Base-by-base conservation (phyloP, 1,284 basidiomycete species). In the Coniferiporia weirii region DNA sequence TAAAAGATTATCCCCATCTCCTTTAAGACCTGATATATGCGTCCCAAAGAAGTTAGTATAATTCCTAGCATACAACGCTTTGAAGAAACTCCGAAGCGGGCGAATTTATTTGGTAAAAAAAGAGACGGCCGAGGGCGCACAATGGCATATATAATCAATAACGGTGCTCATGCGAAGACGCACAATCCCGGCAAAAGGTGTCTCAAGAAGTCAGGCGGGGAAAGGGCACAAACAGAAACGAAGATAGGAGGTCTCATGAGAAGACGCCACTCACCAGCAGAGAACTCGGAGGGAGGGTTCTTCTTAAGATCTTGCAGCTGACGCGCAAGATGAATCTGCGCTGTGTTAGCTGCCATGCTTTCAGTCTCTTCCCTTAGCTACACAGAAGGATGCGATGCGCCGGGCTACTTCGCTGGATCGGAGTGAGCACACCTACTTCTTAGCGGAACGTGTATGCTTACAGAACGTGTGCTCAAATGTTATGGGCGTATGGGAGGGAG, bases 1-100 rank as follows among this genome's bases (percentile, higher is more conserved):
- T 59, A 89, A 91, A 13, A 97, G 76, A 75, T 97, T 95, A 64
- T 97, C 95, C 70, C 96, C 93, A 64, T 97, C 95, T 70, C 96
- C 93, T 45, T 95, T 93, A 56, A 98, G 84, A 38, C 95, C 90
- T 92, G 68, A 64, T 61, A 61, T 43, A 46, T 65, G 64, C 65
- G 54, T 67, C 66, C 61, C 67, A 66, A 67, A 64, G 69, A 66
- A 69, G 68, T 68, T 56, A 67, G 67, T 66, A 59, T 62, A 65
- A 66, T 65, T 57, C 67, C 63, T 67, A 13, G 35, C 34, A 1
- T 22, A 46, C 35, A 35, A 4, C 48, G 43, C 47, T 12, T 35
- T 4, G 13, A 48, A 48, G n/a, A 20, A 34, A n/a, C 40, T 43
- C 40, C 7, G 13, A 32, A 58, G 50, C 50, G 50, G 40, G 56